Conservation (phyloP, 768 basidiomycete genomes). For the Agrocybe praecox region DNA sequence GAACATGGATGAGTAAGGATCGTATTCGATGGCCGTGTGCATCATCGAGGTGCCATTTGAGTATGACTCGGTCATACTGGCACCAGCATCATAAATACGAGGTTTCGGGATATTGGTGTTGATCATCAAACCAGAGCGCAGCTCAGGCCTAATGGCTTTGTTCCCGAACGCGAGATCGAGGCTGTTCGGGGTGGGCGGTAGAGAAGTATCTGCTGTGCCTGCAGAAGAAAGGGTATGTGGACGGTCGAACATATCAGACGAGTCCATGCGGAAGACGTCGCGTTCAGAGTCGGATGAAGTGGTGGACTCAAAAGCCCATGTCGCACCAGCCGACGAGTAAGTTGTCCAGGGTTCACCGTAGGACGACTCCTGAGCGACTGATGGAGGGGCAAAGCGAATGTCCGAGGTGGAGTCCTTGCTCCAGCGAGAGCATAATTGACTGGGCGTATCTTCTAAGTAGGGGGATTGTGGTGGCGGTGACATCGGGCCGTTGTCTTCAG, state of each 20-base stretch:
- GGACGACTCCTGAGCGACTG: conserved; percentile 37
- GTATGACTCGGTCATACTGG: conserved; percentile 37
- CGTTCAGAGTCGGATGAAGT: conserved; percentile 45
- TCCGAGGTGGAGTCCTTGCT: conserved; percentile 59
- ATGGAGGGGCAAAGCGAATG: conserved; percentile 44
- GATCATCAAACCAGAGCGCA: conserved; percentile 55
- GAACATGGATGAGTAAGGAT: conserved; percentile 59
- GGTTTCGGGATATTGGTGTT: conserved; percentile 54
- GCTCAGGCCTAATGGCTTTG: conserved; percentile 33
- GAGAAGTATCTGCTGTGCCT: conserved; percentile 53
- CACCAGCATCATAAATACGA: conserved; percentile 48
- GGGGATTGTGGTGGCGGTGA: conserved; percentile 36
- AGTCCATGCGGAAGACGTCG: conserved; percentile 32
- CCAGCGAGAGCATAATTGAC: conserved; percentile 47
- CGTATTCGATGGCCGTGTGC: conserved; percentile 77
- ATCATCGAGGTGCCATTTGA: conserved; percentile 64
- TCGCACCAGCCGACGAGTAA: conserved; percentile 50
- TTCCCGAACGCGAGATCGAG: conserved; percentile 42
- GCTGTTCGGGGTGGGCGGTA: conserved; percentile 62
- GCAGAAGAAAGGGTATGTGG: conserved; percentile 53
- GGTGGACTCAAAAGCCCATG: conserved; percentile 57
- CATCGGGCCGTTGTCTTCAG: conserved; percentile 34
- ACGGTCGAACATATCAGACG: conserved; percentile 41
- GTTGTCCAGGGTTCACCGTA: conserved; percentile 44
- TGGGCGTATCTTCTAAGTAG: conserved; percentile 25